Conservation (phyloP, 352 stramenopile species). For the Globisporangium canariense region DNA sequence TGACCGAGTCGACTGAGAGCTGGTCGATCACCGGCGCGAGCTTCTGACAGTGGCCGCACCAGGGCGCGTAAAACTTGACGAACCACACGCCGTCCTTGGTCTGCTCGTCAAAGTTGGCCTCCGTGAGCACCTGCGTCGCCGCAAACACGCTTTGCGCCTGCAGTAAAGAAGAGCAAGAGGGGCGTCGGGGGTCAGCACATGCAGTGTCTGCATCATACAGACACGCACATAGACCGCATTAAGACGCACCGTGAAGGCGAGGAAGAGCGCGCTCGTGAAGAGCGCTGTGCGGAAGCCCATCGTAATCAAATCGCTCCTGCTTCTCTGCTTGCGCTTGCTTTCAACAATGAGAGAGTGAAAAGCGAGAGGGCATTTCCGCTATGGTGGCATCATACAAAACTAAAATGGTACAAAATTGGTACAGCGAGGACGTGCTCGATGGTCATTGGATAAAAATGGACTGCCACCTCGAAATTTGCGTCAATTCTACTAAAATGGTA, state of each 20-base stretch:
- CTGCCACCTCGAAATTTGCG: not conserved
- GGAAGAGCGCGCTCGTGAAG: conserved; percentile 13
- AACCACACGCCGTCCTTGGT: conserved; percentile 62
- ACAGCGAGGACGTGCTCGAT: not conserved
- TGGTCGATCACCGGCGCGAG: conserved; percentile 63
- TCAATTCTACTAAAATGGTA: not conserved
- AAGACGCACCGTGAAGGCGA: conserved; percentile 24
- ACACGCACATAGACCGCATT: not conserved
- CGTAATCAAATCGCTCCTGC: not conserved
- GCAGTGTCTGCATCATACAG: not conserved
- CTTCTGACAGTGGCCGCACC: conserved; percentile 85
- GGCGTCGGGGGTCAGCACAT: not conserved
- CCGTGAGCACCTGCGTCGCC: conserved; percentile 32
- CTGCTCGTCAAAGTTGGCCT: conserved; percentile 57
- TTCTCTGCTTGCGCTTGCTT: conserved; percentile 7
- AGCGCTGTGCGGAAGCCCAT: conserved; percentile 28
- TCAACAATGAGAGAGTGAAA: conserved; percentile 11
- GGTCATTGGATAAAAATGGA: not conserved
- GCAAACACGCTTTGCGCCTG: conserved; percentile 24
- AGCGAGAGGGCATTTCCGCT: not conserved
- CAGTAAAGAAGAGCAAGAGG: not conserved
- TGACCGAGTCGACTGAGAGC: conserved; percentile 35
- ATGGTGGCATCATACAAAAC: no score
- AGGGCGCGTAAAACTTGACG: conserved; percentile 85
- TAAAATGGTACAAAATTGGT: no score